Evolutionary conservation across 805 yeast genomes (phyloP).

Genomic region (Spathaspora gorwiae): DNA sequence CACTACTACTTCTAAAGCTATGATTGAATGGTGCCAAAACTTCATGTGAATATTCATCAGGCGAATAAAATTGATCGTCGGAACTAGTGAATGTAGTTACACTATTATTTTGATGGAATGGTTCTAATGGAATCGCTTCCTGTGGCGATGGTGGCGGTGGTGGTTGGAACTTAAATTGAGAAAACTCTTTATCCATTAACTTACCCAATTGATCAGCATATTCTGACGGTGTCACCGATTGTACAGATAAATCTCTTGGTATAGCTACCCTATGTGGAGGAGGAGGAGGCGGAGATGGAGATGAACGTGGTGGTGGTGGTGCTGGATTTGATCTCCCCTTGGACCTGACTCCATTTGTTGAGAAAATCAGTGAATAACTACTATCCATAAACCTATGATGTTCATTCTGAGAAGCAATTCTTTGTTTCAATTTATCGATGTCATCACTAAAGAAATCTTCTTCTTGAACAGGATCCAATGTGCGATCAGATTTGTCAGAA

Average conservation of each 20-base stretch:
- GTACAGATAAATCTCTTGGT: constrained; percentile 14
- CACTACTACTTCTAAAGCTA: background rate
- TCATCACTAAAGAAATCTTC: background rate
- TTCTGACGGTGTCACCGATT: constrained; percentile 24
- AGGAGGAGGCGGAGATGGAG: background rate
- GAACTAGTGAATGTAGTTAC: constrained; percentile 8
- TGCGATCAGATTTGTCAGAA: background rate
- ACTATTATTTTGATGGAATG: constrained; percentile 8
- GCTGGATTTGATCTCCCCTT: too few relatives aligned
- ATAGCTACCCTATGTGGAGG: background rate
- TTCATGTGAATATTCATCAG: constrained; percentile 1
- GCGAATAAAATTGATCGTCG: constrained; percentile 1
- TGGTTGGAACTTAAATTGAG: background rate
- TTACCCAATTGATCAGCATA: constrained; percentile 24
- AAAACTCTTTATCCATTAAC: constrained; percentile 27
- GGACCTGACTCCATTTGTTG: background rate
- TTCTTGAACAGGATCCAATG: background rate
- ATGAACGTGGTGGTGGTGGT: background rate
- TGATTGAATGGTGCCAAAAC: background rate
- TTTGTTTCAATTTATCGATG: background rate
- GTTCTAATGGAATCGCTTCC: background rate
- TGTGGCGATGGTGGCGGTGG: too few relatives aligned
- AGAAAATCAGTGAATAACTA: background rate
- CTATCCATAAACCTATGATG: background rate
- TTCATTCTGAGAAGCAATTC: background rate